Evolutionary conservation across 2,329 filamentous ascomycete genomes (phyloP).

Genomic region (Atkinsonella texensis): DNA sequence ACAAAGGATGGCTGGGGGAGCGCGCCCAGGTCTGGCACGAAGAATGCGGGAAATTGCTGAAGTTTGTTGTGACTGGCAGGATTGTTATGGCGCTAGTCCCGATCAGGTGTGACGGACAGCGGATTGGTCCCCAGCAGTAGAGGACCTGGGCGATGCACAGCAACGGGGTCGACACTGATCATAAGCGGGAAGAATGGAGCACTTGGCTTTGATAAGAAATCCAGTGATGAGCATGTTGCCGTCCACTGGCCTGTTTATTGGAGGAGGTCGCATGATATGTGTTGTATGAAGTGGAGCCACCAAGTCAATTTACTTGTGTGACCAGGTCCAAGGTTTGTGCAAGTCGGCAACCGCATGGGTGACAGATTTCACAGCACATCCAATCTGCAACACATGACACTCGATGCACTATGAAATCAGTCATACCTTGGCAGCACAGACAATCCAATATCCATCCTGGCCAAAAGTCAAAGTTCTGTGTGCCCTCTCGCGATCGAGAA

Average conservation of each 20-base stretch:
- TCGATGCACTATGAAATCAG: too few species aligned
- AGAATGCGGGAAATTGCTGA: constrained; percentile 27
- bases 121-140: neutral
- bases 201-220: neutral
- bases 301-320: neutral
- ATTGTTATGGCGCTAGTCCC: constrained; percentile 12
- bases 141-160: constrained; percentile 1
- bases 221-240: too few species aligned
- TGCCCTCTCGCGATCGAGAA: neutral
- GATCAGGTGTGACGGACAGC: constrained; percentile 7
- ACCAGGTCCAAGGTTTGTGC: neutral
- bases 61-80: constrained; percentile 18
- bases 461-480: neutral
- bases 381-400: too few species aligned
- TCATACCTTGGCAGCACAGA: too few species aligned
- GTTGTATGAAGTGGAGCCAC: neutral
- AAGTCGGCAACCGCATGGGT: neutral
- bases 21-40: constrained; percentile 7
- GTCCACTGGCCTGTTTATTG: too few species aligned
- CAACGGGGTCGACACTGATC: neutral
- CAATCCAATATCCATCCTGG: neutral
- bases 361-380: neutral
- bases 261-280: neutral
- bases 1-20: constrained; percentile 8
- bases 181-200: neutral